Percentiles rank a stretch among this genome's conserved stretches.
Conservation (phyloP, 2,329 filamentous ascomycete species). For the Thermoascus crustaceus region DNA sequence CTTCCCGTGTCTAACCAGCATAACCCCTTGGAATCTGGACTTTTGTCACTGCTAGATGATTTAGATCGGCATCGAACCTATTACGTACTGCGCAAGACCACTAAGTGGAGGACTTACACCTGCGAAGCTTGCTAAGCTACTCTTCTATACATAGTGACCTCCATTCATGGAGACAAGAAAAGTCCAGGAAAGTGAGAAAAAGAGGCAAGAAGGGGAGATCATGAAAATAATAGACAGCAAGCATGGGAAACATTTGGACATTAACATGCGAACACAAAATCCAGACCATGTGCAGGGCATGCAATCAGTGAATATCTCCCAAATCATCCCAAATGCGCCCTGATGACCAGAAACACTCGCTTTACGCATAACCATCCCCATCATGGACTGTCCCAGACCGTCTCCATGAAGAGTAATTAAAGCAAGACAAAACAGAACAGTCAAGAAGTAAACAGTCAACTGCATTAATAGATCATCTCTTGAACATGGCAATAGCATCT, state of each 20-base stretch:
- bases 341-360: too few species aligned
- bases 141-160: too few species aligned
- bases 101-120: too few species aligned
- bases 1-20: too few species aligned
- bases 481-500: conserved; percentile 36
- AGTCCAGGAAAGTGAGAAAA: not conserved
- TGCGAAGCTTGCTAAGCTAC: too few species aligned
- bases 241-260: not conserved
- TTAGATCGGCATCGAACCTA: too few species aligned
- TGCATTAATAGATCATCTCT: conserved; percentile 19
- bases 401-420: too few species aligned
- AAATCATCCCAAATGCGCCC: conserved; percentile 1
- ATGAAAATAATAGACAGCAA: not conserved
- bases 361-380: too few species aligned
- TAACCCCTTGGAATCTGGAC: too few species aligned
- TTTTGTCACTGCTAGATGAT: too few species aligned
- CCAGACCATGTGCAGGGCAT: not conserved
- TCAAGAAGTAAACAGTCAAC: not conserved
- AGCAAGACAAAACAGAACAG: conserved; percentile 2
- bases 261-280: not conserved
- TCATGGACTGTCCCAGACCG: too few species aligned
- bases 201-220: not conserved
- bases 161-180: not conserved
- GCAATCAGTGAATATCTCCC: not conserved
- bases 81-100: too few species aligned